Conservation (phyloP, 2,329 filamentous ascomycete genomes). For the Trichoderma citrinoviride region DNA sequence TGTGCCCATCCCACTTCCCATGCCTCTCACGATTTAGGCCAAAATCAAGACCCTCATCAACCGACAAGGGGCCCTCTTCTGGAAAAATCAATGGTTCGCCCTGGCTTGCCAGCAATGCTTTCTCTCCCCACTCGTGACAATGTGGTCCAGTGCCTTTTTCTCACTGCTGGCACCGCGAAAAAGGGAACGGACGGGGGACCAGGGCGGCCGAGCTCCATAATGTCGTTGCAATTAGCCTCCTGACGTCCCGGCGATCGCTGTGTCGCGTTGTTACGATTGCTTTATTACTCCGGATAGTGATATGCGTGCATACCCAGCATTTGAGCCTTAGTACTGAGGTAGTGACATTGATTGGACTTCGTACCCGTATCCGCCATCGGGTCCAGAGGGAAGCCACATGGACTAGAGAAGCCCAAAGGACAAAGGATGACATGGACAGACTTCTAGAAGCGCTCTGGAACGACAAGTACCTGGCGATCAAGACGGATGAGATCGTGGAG, state of each 20-base stretch:
- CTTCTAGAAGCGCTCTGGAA: not conserved
- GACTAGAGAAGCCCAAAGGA: not conserved
- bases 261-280: not conserved
- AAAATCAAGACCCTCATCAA: not conserved
- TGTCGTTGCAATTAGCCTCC: slow-evolving; percentile 1
- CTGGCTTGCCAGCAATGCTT: slow-evolving; percentile 13
- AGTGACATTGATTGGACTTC: not conserved
- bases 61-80: slow-evolving; percentile 8
- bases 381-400: not conserved
- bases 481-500: not conserved
- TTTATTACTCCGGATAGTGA: not conserved
- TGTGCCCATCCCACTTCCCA: not conserved
- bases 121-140: not conserved
- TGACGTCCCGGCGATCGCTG: slow-evolving; percentile 6
- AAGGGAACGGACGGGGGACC: not conserved
- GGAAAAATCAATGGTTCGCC: not conserved
- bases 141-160: slow-evolving; percentile 2
- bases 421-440: not conserved
- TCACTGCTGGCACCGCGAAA: not conserved
- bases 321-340: not conserved
- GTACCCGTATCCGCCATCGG: not conserved
- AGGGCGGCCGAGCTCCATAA: slow-evolving; percentile 7
- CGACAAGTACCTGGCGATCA: not conserved
- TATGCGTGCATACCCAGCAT: not conserved
- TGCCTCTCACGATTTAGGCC: not conserved